These are phyloP conservation scores for Diplogelasinospora grovesii DNA, from an alignment of 495 filamentous ascomycete species.

Conservation along the genomic window DNA sequence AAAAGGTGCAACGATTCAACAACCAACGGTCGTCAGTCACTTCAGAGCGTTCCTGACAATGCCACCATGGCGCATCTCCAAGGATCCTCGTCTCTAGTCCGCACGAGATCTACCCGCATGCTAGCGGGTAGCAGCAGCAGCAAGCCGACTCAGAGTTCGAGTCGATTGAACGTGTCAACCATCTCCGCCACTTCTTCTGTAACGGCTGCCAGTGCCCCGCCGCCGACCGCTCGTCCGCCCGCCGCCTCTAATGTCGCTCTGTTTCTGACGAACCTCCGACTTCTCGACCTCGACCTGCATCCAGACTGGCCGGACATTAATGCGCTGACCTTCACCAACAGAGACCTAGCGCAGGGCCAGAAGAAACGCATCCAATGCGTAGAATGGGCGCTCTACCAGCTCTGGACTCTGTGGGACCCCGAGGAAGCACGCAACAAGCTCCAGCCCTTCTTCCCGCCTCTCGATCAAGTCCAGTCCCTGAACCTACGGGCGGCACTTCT, in stretches of 20 bases:
- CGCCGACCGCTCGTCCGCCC: slow-evolving; percentile 7
- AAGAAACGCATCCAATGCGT: slow-evolving; percentile 69
- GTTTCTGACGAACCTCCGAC: slow-evolving; percentile 71
- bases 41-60: slow-evolving; percentile 19
- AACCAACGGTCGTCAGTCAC: no score
- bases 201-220: slow-evolving; percentile 1
- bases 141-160: slow-evolving; percentile 12
- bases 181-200: slow-evolving; percentile 6
- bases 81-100: slow-evolving; percentile 15
- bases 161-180: slow-evolving; percentile 10
- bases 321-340: slow-evolving; percentile 55
- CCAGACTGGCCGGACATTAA: slow-evolving; percentile 73
- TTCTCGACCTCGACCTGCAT: slow-evolving; percentile 67
- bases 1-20: no score
- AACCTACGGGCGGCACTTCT: slow-evolving; percentile 85
- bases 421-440: slow-evolving; percentile 73
- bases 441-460: slow-evolving; percentile 79
- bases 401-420: slow-evolving; percentile 77
- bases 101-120: slow-evolving; percentile 17
- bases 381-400: slow-evolving; percentile 78
- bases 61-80: slow-evolving; percentile 23
- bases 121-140: slow-evolving; percentile 14
- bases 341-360: slow-evolving; percentile 61
- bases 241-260: slow-evolving; percentile 38
- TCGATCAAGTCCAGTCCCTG: slow-evolving; percentile 78